Evolutionary conservation across 2,329 filamentous ascomycete genomes (phyloP), one percentile per base, ranked within the genome.

Genomic region (Neonectria neomacrospora): DNA sequence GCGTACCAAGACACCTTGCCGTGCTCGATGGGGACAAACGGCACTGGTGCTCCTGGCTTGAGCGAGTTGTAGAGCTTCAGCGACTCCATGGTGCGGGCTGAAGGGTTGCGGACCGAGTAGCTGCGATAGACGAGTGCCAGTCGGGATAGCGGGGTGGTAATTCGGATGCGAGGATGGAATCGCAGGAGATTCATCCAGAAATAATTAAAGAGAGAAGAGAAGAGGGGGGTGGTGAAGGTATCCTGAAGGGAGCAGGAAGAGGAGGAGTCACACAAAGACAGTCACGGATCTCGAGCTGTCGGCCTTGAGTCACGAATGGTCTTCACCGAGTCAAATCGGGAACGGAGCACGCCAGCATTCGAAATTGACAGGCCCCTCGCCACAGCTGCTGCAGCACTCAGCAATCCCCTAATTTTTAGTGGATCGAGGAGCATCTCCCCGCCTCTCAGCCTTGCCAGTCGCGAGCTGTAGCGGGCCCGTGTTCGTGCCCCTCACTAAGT

Each of bases 1-100:
- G 90, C 91, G 78, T 97, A 97, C 93, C 93, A 97, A 5, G 88
- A 89, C 28, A 96, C 87, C 75, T 90, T 90, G 26, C 88, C 86
- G 9, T 85, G 82, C 74, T 94, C 88, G 51, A 92, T 85, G 14
- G 93, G 92, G 45, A 90, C 81, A 74, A 96, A 96, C 5, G 89
- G 86, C 47, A 90, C 90, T 74, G 94, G 92, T 11, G 84, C 84
- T 64, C 91, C 86, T 11, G 92, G 83, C 72, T 81, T 91, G 73
- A 97, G 82, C 6, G 91, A 94, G 80, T 96, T 96, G 83, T 90
- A 93, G 69, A 97, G 83, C 75, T 88, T 90, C 71, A 96, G 82
- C 51, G 87, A 80, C 72, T 83, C 82, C 83, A 86, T 84, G 72
- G 72, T 74, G 72, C 73, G 67, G 66, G 75, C 65, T 60, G 77